Conservation (phyloP, 352 stramenopile genomes). For the Pelagophyceae sp. region DNA sequence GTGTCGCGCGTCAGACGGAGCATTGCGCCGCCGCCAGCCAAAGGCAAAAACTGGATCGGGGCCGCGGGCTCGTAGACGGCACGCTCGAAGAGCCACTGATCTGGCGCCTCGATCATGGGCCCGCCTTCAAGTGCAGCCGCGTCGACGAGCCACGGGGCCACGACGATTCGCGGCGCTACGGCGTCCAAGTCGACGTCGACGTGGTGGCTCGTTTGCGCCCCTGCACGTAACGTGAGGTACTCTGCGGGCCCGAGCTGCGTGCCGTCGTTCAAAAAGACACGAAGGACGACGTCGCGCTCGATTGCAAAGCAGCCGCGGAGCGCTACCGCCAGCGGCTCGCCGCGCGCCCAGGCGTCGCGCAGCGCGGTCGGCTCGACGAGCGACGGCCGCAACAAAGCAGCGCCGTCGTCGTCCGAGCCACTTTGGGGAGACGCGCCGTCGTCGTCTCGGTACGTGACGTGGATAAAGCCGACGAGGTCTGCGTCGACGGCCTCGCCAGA, state of each 20-base stretch:
- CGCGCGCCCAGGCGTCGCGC: neutral
- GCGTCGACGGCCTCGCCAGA: neutral
- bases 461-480: neutral
- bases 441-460: neutral
- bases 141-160: neutral
- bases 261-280: neutral
- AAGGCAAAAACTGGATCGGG: neutral
- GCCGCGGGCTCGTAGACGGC: neutral
- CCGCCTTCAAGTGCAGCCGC: neutral
- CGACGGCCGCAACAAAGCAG: neutral
- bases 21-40: neutral
- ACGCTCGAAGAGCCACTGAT: neutral
- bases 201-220: neutral
- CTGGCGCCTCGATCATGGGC: neutral
- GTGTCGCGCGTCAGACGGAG: neutral
- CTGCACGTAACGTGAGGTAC: neutral
- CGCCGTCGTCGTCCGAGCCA: neutral
- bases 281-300: neutral
- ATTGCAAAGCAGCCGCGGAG: neutral
- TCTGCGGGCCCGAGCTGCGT: neutral
- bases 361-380: neutral
- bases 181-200: neutral
- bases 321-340: neutral
- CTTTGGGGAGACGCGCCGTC: neutral
- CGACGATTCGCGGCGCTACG: neutral